Percentiles rank a stretch among this genome's conserved stretches.
Evolutionary conservation across 2,329 filamentous ascomycete species (phyloP).

Genomic region (Gaeumannomyces tritici): DNA sequence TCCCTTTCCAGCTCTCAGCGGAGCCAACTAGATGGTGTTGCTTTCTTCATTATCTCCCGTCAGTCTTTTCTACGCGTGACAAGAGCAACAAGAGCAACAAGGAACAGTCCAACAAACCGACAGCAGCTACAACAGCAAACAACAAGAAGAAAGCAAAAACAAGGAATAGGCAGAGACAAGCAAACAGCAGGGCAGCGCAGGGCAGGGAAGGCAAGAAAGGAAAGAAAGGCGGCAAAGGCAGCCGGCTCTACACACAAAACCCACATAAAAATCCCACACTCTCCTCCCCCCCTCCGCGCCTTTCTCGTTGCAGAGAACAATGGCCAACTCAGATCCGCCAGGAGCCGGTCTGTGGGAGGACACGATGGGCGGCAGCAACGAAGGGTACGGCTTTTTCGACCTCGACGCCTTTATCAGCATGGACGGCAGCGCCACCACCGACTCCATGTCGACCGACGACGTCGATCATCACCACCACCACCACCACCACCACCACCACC

Average conservation of each 20-base stretch:
- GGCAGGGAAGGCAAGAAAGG: background rate
- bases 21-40: too few species aligned
- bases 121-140: too few species aligned
- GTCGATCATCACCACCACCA: too few species aligned
- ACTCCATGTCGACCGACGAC: constrained; percentile 6
- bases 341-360: background rate
- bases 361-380: background rate
- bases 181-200: background rate
- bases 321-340: background rate
- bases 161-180: background rate
- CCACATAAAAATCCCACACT: too few species aligned
- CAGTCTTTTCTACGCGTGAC: too few species aligned
- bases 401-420: constrained; percentile 17
- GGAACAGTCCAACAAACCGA: too few species aligned
- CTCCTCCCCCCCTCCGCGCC: too few species aligned
- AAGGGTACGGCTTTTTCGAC: constrained; percentile 14
- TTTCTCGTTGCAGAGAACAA: background rate
- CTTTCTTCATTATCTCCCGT: too few species aligned
- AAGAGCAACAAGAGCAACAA: too few species aligned
- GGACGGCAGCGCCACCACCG: constrained; percentile 9
- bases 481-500: too few species aligned
- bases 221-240: background rate
- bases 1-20: too few species aligned
- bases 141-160: background rate
- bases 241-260: background rate